Base-by-base conservation (phyloP, 768 basidiomycete species). In the Infundibulicybe gibba region DNA sequence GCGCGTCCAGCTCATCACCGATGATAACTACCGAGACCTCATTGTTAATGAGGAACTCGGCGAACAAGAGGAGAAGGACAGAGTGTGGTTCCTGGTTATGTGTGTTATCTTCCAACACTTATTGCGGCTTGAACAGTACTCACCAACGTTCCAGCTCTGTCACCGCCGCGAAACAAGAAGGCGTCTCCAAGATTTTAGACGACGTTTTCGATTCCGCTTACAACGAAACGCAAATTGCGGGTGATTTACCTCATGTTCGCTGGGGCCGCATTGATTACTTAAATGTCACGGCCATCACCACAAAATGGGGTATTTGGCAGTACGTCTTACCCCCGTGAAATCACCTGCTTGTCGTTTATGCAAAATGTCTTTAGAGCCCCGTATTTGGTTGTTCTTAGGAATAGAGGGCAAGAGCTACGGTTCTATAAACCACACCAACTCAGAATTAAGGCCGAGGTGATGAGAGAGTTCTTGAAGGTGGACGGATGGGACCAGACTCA, bases 191-290 rank as follows among this genome's bases (percentile, higher is more conserved):
- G 62, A 72, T 73, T 41, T 75, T 89, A 38, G 89, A 93, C 63
- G 61, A 81, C 30, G 68, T 81, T 21, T 93, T 91, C 57, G 90
- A 92, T 57, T 71, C 76, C 10, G 77, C 90, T 2, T 90, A 74
- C 61, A 87, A 91, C 61, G 66, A 76, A 51, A 77, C 83, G 5
- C 44, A 77, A 31, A 60, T 77, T 12, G 76, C 74, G 16, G 75
- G 74, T 9, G 88, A 86, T 60, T 65, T 90, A 14, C 81, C 81
- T 3, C 62, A 89, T 58, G 77, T 94, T 47, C 82, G 79, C 48
- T 94, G 86, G 78, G 93, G 81, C 43, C 81, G 93, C 50, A 81
- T 95, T 48, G 90, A 94, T 69, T 95, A 93, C 63, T 67, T 92
- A 52, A 83, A 85, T 51, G 91, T 94, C 52, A 92, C 89, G 3